Conservation (phyloP, 1,284 basidiomycete species). For the Melampsora americana region DNA sequence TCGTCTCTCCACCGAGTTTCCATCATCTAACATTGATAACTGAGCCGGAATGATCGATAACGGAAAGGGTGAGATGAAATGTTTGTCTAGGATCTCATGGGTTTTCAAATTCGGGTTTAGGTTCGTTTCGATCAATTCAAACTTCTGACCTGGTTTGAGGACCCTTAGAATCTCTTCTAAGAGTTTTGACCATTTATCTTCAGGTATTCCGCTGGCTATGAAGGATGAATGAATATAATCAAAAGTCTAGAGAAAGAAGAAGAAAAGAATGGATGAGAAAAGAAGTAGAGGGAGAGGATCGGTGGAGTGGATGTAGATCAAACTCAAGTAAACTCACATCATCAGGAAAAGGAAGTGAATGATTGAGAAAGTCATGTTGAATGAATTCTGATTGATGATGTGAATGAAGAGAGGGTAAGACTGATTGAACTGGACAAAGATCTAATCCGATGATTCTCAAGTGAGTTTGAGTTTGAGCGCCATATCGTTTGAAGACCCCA, state of each 20-base stretch:
- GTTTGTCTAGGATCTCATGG: constrained; percentile 8
- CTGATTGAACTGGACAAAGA: constrained; percentile 16
- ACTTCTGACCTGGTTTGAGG: background rate
- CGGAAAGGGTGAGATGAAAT: constrained; percentile 24
- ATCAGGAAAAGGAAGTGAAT: constrained; percentile 18
- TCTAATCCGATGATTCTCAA: constrained; percentile 17
- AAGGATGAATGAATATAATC: constrained; percentile 37
- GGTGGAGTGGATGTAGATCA: too few species aligned
- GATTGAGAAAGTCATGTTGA: constrained; percentile 16
- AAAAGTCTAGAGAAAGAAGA: constrained; percentile 13
- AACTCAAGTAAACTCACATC: too few species aligned
- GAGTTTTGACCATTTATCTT: constrained; percentile 21
- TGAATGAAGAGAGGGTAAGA: too few species aligned
- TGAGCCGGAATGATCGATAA: constrained; percentile 26
- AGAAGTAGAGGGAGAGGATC: too few species aligned
- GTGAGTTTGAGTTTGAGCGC: background rate
- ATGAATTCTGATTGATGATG: background rate
- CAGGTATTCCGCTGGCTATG: constrained; percentile 18
- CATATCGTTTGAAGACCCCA: constrained; percentile 1
- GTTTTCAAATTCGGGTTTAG: background rate
- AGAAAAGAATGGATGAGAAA: too few species aligned
- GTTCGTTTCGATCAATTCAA: constrained; percentile 29
- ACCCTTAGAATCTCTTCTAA: constrained; percentile 31
- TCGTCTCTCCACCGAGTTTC: too few species aligned
- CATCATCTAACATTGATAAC: background rate